Conservation (phyloP, 177 flowering plant genomes). For the Vitis hybrid region DNA sequence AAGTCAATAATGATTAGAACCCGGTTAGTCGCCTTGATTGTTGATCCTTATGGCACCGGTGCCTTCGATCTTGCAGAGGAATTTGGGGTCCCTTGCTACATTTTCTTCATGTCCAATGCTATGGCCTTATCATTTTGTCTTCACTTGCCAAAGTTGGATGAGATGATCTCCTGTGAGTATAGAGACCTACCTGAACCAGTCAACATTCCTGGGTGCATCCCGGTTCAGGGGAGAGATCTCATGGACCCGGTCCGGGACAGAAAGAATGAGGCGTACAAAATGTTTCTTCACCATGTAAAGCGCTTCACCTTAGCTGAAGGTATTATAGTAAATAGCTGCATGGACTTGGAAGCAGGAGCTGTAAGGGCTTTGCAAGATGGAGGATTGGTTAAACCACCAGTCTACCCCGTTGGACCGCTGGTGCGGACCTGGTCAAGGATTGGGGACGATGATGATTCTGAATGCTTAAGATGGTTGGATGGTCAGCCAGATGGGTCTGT, state of each 20-base stretch:
- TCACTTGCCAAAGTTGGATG: conserved; percentile 27
- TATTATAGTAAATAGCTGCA: conserved; percentile 31
- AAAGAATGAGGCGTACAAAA: conserved; percentile 27
- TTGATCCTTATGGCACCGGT: conserved; percentile 34
- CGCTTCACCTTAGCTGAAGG: conserved; percentile 30
- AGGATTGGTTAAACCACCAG: conserved; percentile 12
- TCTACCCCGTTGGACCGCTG: conserved; percentile 50
- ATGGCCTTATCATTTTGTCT: conserved; percentile 16
- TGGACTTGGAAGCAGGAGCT: conserved; percentile 29
- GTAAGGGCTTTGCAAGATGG: conserved; percentile 20
- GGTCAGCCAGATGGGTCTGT: conserved; percentile 52
- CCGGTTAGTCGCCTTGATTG: conserved; percentile 27
- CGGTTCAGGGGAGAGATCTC: conserved; percentile 33
- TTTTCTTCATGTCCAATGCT: conserved; percentile 29
- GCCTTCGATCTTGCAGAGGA: conserved; percentile 34
- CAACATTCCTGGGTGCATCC: conserved; percentile 34
- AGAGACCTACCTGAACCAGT: conserved; percentile 35
- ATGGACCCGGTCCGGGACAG: conserved; percentile 29
- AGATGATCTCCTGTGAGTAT: conserved; percentile 24
- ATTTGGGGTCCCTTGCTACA: conserved; percentile 21
- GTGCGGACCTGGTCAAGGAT: conserved; percentile 10
- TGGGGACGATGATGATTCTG: not conserved
- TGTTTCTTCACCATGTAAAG: conserved; percentile 15
- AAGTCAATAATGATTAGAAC: not conserved
- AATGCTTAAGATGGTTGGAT: conserved; percentile 52